Evolutionary conservation across 208 protist species (phyloP).

Genomic region (Acanthamoeba culbertsoni): DNA sequence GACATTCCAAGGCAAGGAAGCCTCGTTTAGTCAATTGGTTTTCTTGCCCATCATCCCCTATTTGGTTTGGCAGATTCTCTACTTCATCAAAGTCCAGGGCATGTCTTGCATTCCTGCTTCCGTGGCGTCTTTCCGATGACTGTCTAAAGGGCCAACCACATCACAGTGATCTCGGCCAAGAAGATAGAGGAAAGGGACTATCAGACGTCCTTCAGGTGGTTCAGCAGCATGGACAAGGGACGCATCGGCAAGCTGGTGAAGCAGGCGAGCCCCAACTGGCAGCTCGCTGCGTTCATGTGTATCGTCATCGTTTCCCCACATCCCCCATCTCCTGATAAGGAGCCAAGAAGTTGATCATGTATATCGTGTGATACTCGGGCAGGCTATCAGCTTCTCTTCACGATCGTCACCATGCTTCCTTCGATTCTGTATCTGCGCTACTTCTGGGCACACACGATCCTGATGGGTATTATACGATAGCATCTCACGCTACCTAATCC

Average conservation of each 20-base stretch:
- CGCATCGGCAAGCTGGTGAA: constrained; percentile 60
- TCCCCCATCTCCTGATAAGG: too few relatives aligned
- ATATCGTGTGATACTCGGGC: not conserved
- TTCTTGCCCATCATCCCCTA: constrained; percentile 63
- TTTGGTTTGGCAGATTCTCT: constrained; percentile 70
- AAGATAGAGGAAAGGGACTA: constrained; percentile 63
- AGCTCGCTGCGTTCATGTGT: not conserved
- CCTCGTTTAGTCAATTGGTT: not conserved
- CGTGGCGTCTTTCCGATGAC: not conserved
- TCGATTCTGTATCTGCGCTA: constrained; percentile 35
- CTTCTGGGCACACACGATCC: constrained; percentile 54
- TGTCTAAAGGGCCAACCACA: not conserved
- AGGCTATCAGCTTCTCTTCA: constrained; percentile 70
- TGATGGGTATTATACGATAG: not conserved
- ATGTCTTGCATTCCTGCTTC: not conserved
- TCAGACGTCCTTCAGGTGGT: constrained; percentile 64
- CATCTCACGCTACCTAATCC: not conserved
- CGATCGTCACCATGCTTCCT: constrained; percentile 61
- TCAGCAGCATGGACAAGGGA: constrained; percentile 56
- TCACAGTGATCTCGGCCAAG: constrained; percentile 55
- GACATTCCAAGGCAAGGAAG: not conserved
- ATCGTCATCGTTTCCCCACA: too few relatives aligned
- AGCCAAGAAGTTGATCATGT: too few relatives aligned
- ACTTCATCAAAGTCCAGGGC: constrained; percentile 69
- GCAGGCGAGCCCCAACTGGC: not conserved